Conservation (phyloP, 495 filamentous ascomycete genomes). For the Talaromyces proteolyticus region DNA sequence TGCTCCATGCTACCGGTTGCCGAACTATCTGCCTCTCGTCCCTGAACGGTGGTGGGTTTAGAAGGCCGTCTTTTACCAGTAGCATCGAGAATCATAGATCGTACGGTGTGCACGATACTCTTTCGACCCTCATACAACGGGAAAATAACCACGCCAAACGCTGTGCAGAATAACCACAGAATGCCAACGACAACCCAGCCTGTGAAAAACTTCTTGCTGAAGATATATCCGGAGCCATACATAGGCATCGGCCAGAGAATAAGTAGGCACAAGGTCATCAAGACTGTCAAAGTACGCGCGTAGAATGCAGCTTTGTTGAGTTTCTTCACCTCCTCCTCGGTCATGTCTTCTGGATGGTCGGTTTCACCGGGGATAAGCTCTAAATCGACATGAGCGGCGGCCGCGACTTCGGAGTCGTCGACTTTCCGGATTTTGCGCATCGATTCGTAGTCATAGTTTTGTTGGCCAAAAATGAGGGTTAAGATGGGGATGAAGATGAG, state of each 20-base stretch:
- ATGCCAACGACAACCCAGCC: constrained; percentile 87
- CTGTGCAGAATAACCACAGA: constrained; percentile 76
- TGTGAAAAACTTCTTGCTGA: constrained; percentile 87
- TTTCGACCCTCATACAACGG: constrained; percentile 75
- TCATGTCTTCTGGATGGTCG: constrained; percentile 19
- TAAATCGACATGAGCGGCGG: constrained; percentile 62
- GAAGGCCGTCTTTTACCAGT: constrained; percentile 47
- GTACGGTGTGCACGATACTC: constrained; percentile 59
- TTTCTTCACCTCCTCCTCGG: constrained; percentile 60
- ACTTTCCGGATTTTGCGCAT: constrained; percentile 81
- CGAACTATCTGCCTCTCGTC: background rate
- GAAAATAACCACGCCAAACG: constrained; percentile 71
- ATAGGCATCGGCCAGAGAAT: constrained; percentile 95
- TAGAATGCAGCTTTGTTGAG: constrained; percentile 70
- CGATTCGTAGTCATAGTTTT: constrained; percentile 85
- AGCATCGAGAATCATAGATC: constrained; percentile 63
- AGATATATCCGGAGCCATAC: constrained; percentile 83
- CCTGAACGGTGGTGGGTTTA: background rate
- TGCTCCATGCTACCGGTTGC: background rate
- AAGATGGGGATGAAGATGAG: constrained; percentile 73
- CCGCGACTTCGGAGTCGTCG: constrained; percentile 74
- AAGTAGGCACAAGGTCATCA: constrained; percentile 70
- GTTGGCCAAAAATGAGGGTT: constrained; percentile 64
- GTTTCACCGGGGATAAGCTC: constrained; percentile 59
- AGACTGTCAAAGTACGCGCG: constrained; percentile 68